A percentile compares a stretch with the other conserved stretches of the same genome.
These are phyloP conservation scores for Talinum fruticosum DNA, from an alignment of 148 eudicot species.

Conservation along the genomic window DNA sequence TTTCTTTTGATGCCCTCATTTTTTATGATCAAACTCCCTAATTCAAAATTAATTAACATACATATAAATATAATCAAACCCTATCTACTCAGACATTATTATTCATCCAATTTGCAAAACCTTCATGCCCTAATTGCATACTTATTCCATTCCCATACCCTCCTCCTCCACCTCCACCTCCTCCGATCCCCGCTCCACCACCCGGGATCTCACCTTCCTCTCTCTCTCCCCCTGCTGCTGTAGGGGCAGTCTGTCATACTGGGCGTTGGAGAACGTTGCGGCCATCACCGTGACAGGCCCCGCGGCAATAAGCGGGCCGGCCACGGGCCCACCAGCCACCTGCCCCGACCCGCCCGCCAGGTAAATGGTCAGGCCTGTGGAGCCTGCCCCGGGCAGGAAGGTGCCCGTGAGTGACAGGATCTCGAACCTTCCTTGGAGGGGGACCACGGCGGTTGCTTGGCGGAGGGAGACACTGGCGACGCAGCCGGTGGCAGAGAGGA, in stretches of 20 bases:
- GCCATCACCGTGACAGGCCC: constrained; percentile 54
- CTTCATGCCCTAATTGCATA: constrained; percentile 29
- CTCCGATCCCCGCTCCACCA: constrained; percentile 2
- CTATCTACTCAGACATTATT: background rate
- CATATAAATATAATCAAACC: background rate
- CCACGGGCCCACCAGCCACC: constrained; percentile 47
- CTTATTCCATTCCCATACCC: constrained; percentile 15
- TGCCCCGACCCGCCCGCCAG: constrained; percentile 49
- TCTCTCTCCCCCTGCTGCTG: constrained; percentile 32
- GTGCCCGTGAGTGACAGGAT: constrained; percentile 48
- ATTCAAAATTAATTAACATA: background rate
- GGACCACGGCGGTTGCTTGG: constrained; percentile 42
- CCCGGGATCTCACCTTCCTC: constrained; percentile 5
- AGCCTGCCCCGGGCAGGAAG: constrained; percentile 51
- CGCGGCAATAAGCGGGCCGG: constrained; percentile 47
- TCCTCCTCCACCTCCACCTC: background rate
- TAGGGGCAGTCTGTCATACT: constrained; percentile 46
- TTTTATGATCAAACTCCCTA: background rate
- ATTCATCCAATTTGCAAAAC: constrained; percentile 10
- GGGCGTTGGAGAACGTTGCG: constrained; percentile 49
- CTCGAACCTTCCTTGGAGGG: constrained; percentile 54
- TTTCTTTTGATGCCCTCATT: background rate
- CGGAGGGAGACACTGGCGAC: constrained; percentile 48
- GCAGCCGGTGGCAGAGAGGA: constrained; percentile 45
- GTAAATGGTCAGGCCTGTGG: constrained; percentile 46